Conservation (phyloP, 2,329 filamentous ascomycete genomes). For the Proliferodiscus dingleyae region DNA sequence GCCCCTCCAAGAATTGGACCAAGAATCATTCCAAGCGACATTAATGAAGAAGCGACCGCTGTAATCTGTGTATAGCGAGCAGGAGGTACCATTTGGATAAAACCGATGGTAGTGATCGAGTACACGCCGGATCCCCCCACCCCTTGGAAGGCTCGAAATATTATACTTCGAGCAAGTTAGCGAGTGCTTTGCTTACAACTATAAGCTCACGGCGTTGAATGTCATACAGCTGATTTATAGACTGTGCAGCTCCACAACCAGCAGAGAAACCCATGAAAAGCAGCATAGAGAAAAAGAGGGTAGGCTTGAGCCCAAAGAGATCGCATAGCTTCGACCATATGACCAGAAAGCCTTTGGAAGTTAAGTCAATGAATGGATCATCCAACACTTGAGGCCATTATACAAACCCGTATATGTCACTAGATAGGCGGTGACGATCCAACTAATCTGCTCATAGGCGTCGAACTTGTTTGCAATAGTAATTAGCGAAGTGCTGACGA, state of each 20-base stretch:
- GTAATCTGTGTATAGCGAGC: not conserved
- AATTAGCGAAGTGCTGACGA: not conserved
- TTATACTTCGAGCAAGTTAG: not conserved
- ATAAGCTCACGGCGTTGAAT: no score
- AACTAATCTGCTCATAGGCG: not conserved
- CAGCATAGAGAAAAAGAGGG: not conserved
- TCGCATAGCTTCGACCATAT: not conserved
- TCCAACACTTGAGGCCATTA: not conserved
- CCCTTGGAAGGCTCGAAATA: not conserved
- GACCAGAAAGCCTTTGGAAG: not conserved
- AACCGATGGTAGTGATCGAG: not conserved
- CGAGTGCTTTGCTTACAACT: not conserved
- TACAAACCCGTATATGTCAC: not conserved
- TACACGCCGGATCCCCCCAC: not conserved
- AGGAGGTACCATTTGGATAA: not conserved
- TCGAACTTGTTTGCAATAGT: not conserved
- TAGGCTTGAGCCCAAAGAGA: not conserved
- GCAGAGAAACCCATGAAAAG: not conserved
- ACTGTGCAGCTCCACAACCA: not conserved
- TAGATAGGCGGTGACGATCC: not conserved
- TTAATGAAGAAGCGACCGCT: not conserved
- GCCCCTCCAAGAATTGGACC: constrained; percentile 1
- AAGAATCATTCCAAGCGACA: not conserved
- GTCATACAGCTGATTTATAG: not conserved
- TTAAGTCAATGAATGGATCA: not conserved